Percentiles rank a stretch among this genome's conserved stretches.
Conservation (phyloP, 495 filamentous ascomycete species). For the Astrothelium macrocarpum region DNA sequence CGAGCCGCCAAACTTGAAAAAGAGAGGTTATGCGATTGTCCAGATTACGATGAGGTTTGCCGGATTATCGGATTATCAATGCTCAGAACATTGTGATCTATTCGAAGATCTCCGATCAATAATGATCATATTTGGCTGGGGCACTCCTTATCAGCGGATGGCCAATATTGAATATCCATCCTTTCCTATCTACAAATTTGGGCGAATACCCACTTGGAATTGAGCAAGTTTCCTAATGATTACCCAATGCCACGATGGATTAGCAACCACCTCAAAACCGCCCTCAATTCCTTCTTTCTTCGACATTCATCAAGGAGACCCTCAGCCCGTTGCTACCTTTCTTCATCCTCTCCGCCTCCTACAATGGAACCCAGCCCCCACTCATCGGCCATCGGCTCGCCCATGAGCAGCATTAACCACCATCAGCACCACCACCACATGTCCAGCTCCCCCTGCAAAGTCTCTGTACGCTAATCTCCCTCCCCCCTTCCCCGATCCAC, state of each 20-base stretch:
- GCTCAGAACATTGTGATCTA: no score
- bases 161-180: no score
- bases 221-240: background rate
- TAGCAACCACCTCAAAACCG: background rate
- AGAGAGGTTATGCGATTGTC: no score
- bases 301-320: background rate
- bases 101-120: no score
- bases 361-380: background rate
- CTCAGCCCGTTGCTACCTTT: background rate
- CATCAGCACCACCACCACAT: slow-evolving; percentile 4
- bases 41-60: no score
- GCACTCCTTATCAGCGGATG: no score
- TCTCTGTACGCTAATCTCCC: slow-evolving; percentile 31
- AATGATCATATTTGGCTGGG: no score
- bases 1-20: no score
- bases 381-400: background rate
- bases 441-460: slow-evolving; percentile 29
- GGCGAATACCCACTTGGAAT: no score
- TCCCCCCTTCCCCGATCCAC: background rate
- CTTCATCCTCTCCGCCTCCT: background rate
- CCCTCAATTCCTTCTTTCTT: background rate
- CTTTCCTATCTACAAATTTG: no score
- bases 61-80: no score
- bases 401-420: background rate
- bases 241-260: background rate